phyloP scores from a whole-genome alignment of 192 early-diverging fungal genomes.

The Coemansia sp. region DNA sequence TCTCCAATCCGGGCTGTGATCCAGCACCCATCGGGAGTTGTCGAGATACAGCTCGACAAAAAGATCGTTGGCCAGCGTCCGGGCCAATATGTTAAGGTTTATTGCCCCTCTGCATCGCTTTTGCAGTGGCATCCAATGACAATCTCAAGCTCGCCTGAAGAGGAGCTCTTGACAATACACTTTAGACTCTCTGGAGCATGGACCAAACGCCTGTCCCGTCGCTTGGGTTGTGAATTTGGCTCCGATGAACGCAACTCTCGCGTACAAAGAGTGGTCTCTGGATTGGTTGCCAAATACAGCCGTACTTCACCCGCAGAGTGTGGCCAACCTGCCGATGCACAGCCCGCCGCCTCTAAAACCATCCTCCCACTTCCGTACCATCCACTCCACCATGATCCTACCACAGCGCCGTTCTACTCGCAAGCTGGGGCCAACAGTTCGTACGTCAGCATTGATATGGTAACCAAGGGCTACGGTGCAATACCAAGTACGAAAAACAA shows the following conservation, averaged over 20 bases:
- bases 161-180: conserved; percentile 75
- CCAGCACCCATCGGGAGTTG: conserved; percentile 72
- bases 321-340: not conserved
- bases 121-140: conserved; percentile 84
- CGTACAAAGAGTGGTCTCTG: conserved; percentile 12
- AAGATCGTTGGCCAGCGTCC: conserved; percentile 57
- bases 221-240: conserved; percentile 67
- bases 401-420: conserved; percentile 24
- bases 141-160: conserved; percentile 75
- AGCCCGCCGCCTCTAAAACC: not conserved
- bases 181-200: conserved; percentile 78
- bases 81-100: conserved; percentile 78
- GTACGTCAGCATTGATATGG: conserved; percentile 44
- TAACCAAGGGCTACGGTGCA: conserved; percentile 16
- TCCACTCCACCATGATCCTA: conserved; percentile 40
- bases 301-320: not conserved
- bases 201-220: conserved; percentile 64
- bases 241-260: conserved; percentile 17
- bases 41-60: conserved; percentile 74
- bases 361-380: conserved; percentile 27
- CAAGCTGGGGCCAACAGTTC: conserved; percentile 37
- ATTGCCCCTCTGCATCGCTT: conserved; percentile 69
- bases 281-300: conserved; percentile 10
- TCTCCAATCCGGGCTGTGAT: conserved; percentile 68
- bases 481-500: not conserved